Evolutionary conservation across 192 early-diverging fungal species (phyloP).

Genomic region (Linnemannia hyalina): DNA sequence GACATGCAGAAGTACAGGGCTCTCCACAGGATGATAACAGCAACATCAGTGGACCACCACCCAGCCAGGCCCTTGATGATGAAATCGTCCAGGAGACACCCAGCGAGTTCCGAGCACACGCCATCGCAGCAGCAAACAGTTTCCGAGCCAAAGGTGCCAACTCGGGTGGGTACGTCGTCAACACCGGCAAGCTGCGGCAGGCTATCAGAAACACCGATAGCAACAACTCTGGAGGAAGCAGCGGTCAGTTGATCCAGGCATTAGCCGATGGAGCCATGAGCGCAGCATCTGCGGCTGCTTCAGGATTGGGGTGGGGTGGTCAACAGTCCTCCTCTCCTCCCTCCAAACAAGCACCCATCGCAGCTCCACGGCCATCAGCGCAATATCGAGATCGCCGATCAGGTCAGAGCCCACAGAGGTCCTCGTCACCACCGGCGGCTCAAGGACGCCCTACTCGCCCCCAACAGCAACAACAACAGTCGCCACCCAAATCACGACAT

Average conservation of each 20-base stretch:
- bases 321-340: constrained; percentile 1
- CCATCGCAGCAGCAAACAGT: constrained; percentile 35
- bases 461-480: neutral
- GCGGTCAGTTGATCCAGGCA: constrained; percentile 39
- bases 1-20: neutral
- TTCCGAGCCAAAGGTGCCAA: constrained; percentile 44
- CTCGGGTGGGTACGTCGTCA: constrained; percentile 31
- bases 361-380: neutral
- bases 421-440: neutral
- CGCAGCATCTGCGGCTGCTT: constrained; percentile 34
- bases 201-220: constrained; percentile 26
- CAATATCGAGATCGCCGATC: neutral
- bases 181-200: constrained; percentile 37
- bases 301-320: constrained; percentile 33
- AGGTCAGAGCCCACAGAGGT: neutral
- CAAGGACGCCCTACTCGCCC: neutral
- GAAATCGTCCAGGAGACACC: neutral
- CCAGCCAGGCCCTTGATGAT: neutral
- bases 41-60: neutral
- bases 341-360: neutral
- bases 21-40: neutral
- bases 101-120: constrained; percentile 48
- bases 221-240: constrained; percentile 5
- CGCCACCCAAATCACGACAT: neutral
- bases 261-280: constrained; percentile 32